Percentiles rank a stretch among this genome's conserved stretches.
These are phyloP conservation scores for Malus orientalis DNA, from an alignment of 306 rosid species.

Conservation along the genomic window DNA sequence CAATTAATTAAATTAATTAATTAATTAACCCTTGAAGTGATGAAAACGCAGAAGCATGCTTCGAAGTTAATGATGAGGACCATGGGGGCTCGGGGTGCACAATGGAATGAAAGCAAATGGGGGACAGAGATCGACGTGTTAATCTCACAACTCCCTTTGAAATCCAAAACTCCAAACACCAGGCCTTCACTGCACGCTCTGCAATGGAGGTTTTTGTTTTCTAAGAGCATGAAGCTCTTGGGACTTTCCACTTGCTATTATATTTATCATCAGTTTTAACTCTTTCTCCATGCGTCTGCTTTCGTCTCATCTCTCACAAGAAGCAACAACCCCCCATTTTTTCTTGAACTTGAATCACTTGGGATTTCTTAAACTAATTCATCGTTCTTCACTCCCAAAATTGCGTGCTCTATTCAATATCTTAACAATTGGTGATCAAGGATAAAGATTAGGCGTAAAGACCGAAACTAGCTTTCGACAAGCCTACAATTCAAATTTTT, in stretches of 20 bases:
- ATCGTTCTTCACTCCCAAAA: neutral
- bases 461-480: neutral
- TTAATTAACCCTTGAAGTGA: slow-evolving; percentile 29
- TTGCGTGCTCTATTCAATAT: neutral
- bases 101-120: slow-evolving; percentile 26
- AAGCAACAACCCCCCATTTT: neutral
- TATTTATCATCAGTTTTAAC: neutral
- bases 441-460: neutral
- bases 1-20: neutral
- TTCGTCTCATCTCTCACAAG: neutral
- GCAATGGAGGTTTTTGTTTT: slow-evolving; percentile 36
- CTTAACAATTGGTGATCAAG: neutral
- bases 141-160: slow-evolving; percentile 21
- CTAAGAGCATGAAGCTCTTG: neutral
- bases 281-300: neutral
- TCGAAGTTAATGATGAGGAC: slow-evolving; percentile 49
- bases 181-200: slow-evolving; percentile 54
- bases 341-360: neutral
- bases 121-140: slow-evolving; percentile 51
- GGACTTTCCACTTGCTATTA: slow-evolving; percentile 8
- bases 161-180: slow-evolving; percentile 45
- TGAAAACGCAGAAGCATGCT: slow-evolving; percentile 39
- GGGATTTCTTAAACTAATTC: neutral
- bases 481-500: neutral
- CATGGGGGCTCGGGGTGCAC: slow-evolving; percentile 7